Conservation (phyloP, 78 protist genomes). For the Creolimax fragrantissima region DNA sequence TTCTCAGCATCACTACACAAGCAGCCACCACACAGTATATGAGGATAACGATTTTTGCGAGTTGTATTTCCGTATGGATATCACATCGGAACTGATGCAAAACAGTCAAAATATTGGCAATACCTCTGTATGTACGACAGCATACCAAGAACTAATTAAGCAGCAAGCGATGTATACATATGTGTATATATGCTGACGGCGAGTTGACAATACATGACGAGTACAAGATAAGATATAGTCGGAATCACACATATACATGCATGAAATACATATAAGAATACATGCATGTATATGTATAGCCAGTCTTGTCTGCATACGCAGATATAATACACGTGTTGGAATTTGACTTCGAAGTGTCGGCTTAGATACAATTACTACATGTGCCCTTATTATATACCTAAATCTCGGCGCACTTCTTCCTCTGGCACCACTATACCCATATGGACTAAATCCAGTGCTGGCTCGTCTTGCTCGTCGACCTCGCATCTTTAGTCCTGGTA, state of each 20-base stretch:
- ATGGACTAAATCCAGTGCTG: not conserved
- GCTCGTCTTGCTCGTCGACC: slow-evolving; percentile 13
- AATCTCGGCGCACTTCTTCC: not conserved
- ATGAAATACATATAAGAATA: not conserved
- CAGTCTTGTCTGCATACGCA: not conserved
- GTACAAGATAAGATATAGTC: not conserved
- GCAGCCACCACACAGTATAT: too few species aligned
- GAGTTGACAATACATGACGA: too few species aligned
- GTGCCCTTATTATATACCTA: not conserved
- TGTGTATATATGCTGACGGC: not conserved
- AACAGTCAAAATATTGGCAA: not conserved
- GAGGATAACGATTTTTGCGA: too few species aligned
- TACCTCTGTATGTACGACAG: not conserved
- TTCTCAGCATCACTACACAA: too few species aligned
- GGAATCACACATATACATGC: not conserved
- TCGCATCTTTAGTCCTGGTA: slow-evolving; percentile 15
- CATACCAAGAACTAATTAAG: not conserved
- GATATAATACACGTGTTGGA: not conserved
- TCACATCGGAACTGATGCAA: not conserved
- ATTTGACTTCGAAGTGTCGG: not conserved
- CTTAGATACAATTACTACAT: not conserved
- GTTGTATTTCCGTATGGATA: too few species aligned
- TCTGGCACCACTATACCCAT: not conserved
- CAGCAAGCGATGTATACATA: not conserved
- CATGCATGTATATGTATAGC: not conserved